These are phyloP conservation scores for Rubroshorea leprosula DNA, from an alignment of 345 rosid species.

Conservation along the genomic window DNA sequence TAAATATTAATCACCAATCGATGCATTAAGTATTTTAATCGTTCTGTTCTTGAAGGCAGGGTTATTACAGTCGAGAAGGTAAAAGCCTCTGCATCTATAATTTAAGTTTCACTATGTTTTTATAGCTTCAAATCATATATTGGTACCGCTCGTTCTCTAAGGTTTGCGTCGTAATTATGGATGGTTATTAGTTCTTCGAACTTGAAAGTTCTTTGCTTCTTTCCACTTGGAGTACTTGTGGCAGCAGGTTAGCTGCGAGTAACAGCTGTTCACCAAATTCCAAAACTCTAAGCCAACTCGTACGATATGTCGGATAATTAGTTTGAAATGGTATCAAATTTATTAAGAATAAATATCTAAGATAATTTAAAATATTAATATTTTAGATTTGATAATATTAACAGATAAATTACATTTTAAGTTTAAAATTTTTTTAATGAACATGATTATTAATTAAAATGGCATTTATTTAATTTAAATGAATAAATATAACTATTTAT, in stretches of 20 bases:
- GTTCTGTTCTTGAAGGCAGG: conserved; percentile 73
- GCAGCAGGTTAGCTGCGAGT: conserved; percentile 97
- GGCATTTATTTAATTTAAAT: too few relatives aligned
- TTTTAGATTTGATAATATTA: too few relatives aligned
- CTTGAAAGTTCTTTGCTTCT: conserved; percentile 69
- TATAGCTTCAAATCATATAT: not conserved
- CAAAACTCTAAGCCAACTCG: too few relatives aligned
- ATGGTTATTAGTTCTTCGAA: conserved; percentile 23
- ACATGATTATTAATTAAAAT: too few relatives aligned
- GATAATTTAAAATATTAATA: too few relatives aligned
- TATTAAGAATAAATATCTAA: too few relatives aligned
- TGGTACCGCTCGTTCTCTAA: not conserved
- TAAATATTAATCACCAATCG: too few relatives aligned
- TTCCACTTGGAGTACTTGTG: conserved; percentile 77
- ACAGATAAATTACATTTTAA: too few relatives aligned
- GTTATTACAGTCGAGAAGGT: conserved; percentile 94
- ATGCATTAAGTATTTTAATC: conserved; percentile 69
- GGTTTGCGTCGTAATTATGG: conserved; percentile 12
- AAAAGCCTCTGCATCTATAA: conserved; percentile 18
- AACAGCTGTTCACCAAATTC: conserved; percentile 80
- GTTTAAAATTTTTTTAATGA: too few relatives aligned
- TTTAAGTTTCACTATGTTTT: not conserved
- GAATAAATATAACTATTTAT: too few relatives aligned
- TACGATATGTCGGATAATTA: too few relatives aligned
- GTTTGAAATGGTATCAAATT: too few relatives aligned